Percentiles rank a stretch among this genome's conserved stretches.
Conservation (phyloP, 1,139 yeast species). For the Geotrichum siamense region DNA sequence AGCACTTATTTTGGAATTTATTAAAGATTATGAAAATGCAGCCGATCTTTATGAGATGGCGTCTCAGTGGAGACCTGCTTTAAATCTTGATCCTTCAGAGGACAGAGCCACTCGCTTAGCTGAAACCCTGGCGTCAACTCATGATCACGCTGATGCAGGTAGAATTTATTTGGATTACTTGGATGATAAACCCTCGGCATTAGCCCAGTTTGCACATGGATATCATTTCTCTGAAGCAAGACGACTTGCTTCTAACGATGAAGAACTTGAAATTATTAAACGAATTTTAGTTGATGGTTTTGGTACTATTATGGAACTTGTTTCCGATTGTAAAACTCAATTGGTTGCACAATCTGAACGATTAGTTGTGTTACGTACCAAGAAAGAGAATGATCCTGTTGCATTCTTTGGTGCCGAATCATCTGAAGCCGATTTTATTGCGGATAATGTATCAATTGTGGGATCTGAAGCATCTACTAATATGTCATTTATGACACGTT, state of each 20-base stretch:
- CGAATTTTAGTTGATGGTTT: slow-evolving; percentile 79
- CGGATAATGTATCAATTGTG: slow-evolving; percentile 92
- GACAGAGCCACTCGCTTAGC: slow-evolving; percentile 55
- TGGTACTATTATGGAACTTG: slow-evolving; percentile 74
- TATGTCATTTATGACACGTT: slow-evolving; percentile 88
- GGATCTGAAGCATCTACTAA: slow-evolving; percentile 91
- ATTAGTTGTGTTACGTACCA: slow-evolving; percentile 73
- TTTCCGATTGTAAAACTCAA: slow-evolving; percentile 89
- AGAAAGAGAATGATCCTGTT: slow-evolving; percentile 77
- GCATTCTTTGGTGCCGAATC: slow-evolving; percentile 57
- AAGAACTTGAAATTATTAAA: slow-evolving; percentile 46
- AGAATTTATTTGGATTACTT: slow-evolving; percentile 60
- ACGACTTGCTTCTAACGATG: slow-evolving; percentile 42
- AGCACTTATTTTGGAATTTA: slow-evolving; percentile 67
- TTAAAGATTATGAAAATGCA: slow-evolving; percentile 53
- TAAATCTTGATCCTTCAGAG: slow-evolving; percentile 43
- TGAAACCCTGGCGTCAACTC: slow-evolving; percentile 55
- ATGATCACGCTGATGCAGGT: slow-evolving; percentile 78
- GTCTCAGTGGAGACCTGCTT: slow-evolving; percentile 80
- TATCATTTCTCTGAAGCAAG: slow-evolving; percentile 72
- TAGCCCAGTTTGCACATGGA: slow-evolving; percentile 64
- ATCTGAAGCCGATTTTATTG: slow-evolving; percentile 36
- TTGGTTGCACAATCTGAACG: slow-evolving; percentile 74
- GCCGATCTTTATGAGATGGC: slow-evolving; percentile 61
- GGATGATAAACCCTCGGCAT: slow-evolving; percentile 53